Base-by-base conservation (phyloP, 805 yeast species). In the Metschnikowia santaceciliae region DNA sequence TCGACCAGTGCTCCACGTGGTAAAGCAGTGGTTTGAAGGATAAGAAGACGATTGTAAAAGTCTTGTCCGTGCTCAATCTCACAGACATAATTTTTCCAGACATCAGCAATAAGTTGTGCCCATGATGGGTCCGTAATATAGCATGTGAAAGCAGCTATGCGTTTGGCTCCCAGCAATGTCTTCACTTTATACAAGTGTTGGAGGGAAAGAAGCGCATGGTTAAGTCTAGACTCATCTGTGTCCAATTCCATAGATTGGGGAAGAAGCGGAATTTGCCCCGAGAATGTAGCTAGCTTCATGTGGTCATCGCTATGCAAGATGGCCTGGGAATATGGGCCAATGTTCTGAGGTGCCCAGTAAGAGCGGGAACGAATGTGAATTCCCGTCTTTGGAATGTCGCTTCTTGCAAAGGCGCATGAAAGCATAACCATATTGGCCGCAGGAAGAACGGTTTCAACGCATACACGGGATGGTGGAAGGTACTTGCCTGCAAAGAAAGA, bases 261-360 rank as follows among this genome's bases (percentile, higher is more conserved):
- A 1, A 84, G 65, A 37, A 94, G 71, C 1, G 96, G 95, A 36
- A 94, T 91, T 70, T 94, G 98, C 0, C 99, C 99, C 46, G 97
- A 88, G 11, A 91, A 65, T 35, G 77, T 74, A 2, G 86, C 83
- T 6, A 82, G 66, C 26, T 76, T 68, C 50, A 81, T 79, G 8
- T 48, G 48, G 2, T 52, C 52, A 13, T 52, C 52, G 17, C 63
- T 63, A 54, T 81, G 83, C 4, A 78, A 66, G 10, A 83, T 81
- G 0, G 91, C 80, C 67, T 94, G 99, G 0, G 99, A 92, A 64
- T 94, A 94, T 0, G 99, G 99, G 0, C 99, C 99, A 42, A 94
- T 94, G 58, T 94, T 94, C 35, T 96, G 92, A 0, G 99, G 99
- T 0, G 97, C 98, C 99, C 99, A 94, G 65, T 88, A 91, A 38